phyloP scores from a whole-genome alignment of 495 filamentous ascomycete genomes.

The Darksidea phi region DNA sequence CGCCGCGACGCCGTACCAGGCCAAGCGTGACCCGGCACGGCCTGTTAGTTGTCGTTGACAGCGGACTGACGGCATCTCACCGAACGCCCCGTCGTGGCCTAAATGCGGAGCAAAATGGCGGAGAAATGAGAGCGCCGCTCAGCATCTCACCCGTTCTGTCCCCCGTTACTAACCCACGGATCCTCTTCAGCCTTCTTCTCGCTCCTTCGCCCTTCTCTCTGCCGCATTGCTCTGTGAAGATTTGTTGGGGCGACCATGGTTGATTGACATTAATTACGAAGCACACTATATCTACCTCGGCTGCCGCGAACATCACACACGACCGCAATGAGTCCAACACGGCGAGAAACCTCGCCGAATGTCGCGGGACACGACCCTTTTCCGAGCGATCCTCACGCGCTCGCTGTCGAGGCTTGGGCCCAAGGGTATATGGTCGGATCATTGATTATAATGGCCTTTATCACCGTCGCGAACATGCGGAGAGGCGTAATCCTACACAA shows the following conservation, averaged over 20 bases:
- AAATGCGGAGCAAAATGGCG: conserved; percentile 27
- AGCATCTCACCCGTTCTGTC: conserved; percentile 2
- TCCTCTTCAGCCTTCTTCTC: background rate
- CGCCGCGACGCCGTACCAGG: background rate
- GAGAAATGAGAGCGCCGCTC: conserved; percentile 10
- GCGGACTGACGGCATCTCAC: background rate
- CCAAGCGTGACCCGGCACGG: background rate
- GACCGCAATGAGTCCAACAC: conserved; percentile 21
- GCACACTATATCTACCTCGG: background rate
- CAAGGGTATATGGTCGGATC: conserved; percentile 45
- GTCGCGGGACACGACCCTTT: background rate
- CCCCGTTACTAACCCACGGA: background rate
- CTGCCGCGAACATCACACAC: background rate
- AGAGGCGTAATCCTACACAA: conserved; percentile 43
- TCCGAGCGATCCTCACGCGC: conserved; percentile 35
- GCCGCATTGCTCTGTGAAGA: background rate
- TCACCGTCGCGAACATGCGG: conserved; percentile 45
- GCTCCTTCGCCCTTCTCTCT: background rate
- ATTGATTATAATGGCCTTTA: conserved; percentile 43
- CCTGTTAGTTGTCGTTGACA: background rate
- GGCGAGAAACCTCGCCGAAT: background rate
- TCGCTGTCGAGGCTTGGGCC: conserved; percentile 45
- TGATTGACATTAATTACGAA: background rate
- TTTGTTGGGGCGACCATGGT: background rate
- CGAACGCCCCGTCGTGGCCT: conserved; percentile 15